These are phyloP conservation scores for Pyrus communis DNA, from an alignment of 306 rosid species.

Conservation along the genomic window DNA sequence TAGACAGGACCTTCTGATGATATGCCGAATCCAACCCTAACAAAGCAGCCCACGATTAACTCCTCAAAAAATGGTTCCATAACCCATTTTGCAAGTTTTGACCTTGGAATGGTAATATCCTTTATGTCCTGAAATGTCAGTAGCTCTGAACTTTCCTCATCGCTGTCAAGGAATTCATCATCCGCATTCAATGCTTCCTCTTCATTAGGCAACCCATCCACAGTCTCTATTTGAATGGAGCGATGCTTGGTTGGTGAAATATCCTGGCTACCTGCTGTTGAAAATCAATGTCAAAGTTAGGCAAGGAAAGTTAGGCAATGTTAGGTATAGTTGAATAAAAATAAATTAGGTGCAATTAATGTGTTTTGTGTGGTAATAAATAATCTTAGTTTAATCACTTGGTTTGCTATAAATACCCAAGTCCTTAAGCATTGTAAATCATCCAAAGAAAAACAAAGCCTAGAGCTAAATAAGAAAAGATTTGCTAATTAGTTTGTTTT, in stretches of 20 bases:
- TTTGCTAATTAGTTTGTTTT: no score
- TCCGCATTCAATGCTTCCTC: constrained; percentile 32
- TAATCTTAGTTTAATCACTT: no score
- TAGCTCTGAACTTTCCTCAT: constrained; percentile 34
- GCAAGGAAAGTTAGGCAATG: no score
- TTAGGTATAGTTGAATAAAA: no score
- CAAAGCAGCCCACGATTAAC: constrained; percentile 56
- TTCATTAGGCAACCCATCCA: constrained; percentile 31
- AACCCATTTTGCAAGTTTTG: constrained; percentile 55
- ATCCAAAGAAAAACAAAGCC: no score
- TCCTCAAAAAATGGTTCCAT: constrained; percentile 65
- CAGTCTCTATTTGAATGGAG: constrained; percentile 40
- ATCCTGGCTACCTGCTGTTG: constrained; percentile 17
- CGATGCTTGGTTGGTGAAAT: constrained; percentile 12
- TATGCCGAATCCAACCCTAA: constrained; percentile 52
- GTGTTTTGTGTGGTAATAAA: no score
- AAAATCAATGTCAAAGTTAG: no score
- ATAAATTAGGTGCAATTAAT: no score
- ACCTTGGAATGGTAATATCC: constrained; percentile 54
- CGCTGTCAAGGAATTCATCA: constrained; percentile 32
- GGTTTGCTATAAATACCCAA: no score
- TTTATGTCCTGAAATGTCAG: constrained; percentile 42
- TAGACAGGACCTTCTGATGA: constrained; percentile 41
- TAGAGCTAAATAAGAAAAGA: no score
- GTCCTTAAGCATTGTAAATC: no score